Base-by-base conservation (phyloP, 495 filamentous ascomycete species). In the Elasticomyces elasticus region DNA sequence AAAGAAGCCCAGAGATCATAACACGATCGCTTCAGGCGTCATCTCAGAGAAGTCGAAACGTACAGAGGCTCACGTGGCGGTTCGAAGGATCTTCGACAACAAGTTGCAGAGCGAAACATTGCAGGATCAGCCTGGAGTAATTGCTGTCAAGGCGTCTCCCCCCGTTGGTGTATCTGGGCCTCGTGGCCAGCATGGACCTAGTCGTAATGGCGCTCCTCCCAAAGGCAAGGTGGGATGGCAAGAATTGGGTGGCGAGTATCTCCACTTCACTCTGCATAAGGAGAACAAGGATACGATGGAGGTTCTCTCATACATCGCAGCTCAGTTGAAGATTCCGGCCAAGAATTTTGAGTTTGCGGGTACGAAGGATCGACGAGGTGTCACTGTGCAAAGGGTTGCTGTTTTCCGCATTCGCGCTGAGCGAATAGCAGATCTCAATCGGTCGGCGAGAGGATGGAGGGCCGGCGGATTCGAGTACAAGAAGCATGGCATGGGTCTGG, bases 261-360 rank as follows among this genome's bases (percentile, higher is more conserved):
- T 96, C 7, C 92, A 98, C 67, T 94, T 97, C 64, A 87, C 87
- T 0, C 78, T 98, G 35, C 92, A 90, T 74, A 98, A 98, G 71
- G 92, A 97, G 69, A 98, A 98, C 68, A 89, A 89, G 61, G 94
- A 98, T 62, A 98, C 94, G 1, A 95, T 96, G 88, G 91, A 98
- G 57, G 83, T 86, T 0, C 74, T 94, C 25, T 80, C 77, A 7
- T 84, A 81, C 53, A 71, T 97, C 7, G 80, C 81, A 0, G 79
- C 81, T 42, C 73, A 79, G 17, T 62, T 94, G 28, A 82, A 82
- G 58, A 73, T 85, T 61, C 81, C 81, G 46, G 69, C 80, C 2
- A 82, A 82, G 56, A 71, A 70, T 50, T 89, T 96, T 62, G 76
- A 85, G 33, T 92, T 91, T 63, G 89, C 91, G 6, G 92, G 92